phyloP scores from a whole-genome alignment of 2,329 filamentous ascomycete genomes.

The Nannizziopsis arthrosporioides region DNA sequence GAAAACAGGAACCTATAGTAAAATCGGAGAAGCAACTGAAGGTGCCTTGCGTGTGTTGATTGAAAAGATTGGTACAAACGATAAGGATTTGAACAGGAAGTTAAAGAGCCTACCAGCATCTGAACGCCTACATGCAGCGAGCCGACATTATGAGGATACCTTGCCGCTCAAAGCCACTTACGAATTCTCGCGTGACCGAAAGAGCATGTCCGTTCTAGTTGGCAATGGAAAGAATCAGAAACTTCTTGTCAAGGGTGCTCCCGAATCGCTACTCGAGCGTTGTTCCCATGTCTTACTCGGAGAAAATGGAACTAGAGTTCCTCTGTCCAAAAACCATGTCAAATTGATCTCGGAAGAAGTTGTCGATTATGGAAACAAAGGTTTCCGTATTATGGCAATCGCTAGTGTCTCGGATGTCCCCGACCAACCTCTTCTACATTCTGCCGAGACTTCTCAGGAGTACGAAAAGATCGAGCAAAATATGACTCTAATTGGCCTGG shows the following conservation, averaged over 20 bases:
- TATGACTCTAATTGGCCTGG: slow-evolving; percentile 85
- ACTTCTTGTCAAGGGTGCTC: slow-evolving; percentile 90
- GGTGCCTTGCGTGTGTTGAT: slow-evolving; percentile 80
- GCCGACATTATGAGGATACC: slow-evolving; percentile 68
- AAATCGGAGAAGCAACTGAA: slow-evolving; percentile 88
- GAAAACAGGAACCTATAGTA: slow-evolving; percentile 61
- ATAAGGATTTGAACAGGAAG: slow-evolving; percentile 47
- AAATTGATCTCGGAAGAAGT: slow-evolving; percentile 67
- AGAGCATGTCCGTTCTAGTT: slow-evolving; percentile 97
- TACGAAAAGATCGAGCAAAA: slow-evolving; percentile 84
- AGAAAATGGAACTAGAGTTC: slow-evolving; percentile 62
- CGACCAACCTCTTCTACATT: slow-evolving; percentile 55
- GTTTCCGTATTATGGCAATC: slow-evolving; percentile 87
- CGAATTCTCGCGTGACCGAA: slow-evolving; percentile 93
- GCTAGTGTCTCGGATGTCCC: slow-evolving; percentile 70
- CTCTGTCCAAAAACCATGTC: slow-evolving; percentile 56
- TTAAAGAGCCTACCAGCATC: slow-evolving; percentile 39
- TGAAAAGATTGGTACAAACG: slow-evolving; percentile 84
- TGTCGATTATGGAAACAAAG: slow-evolving; percentile 78
- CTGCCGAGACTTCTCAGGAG: slow-evolving; percentile 69
- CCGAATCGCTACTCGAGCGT: slow-evolving; percentile 84
- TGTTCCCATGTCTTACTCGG: slow-evolving; percentile 76
- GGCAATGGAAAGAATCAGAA: slow-evolving; percentile 58
- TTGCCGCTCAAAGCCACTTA: slow-evolving; percentile 71
- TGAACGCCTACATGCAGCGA: slow-evolving; percentile 66